Percentiles rank a stretch among this genome's conserved stretches.
phyloP scores from a whole-genome alignment of 306 rosid species.

The Mimosa bimucronata region DNA sequence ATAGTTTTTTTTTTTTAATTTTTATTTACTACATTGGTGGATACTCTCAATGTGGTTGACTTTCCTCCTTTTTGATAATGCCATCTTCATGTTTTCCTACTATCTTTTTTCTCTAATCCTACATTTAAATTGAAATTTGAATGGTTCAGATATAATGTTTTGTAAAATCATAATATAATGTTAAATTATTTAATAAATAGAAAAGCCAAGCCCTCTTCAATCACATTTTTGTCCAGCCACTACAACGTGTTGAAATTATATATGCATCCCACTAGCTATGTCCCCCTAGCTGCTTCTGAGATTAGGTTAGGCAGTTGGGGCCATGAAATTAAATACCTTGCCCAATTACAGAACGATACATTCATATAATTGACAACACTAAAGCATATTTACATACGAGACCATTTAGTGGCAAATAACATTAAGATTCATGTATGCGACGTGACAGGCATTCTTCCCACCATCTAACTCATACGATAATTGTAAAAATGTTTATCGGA shows the following conservation, averaged over 20 bases:
- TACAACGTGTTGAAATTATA: not conserved
- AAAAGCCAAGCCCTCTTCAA: too few species aligned
- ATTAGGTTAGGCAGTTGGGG: not conserved
- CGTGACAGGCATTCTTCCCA: slow-evolving; percentile 44
- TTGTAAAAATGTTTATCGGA: not conserved
- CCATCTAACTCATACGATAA: not conserved
- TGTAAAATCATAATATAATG: too few species aligned
- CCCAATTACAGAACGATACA: not conserved
- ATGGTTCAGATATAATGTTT: too few species aligned
- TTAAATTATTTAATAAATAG: too few species aligned
- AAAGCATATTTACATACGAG: not conserved
- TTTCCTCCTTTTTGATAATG: too few species aligned
- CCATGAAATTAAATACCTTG: not conserved
- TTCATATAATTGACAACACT: not conserved
- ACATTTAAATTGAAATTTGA: too few species aligned
- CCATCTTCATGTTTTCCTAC: too few species aligned
- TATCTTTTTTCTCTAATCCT: too few species aligned
- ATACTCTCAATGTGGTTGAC: too few species aligned
- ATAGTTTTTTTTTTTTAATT: too few species aligned
- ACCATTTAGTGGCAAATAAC: not conserved
- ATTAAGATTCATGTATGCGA: slow-evolving; percentile 33
- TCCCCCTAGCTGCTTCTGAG: not conserved
- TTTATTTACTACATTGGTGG: not conserved
- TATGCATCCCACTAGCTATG: not conserved
- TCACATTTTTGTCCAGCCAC: not conserved